Evolutionary conservation across 2,329 filamentous ascomycete genomes (phyloP).

Genomic region (Ceratocystis cubensis): DNA sequence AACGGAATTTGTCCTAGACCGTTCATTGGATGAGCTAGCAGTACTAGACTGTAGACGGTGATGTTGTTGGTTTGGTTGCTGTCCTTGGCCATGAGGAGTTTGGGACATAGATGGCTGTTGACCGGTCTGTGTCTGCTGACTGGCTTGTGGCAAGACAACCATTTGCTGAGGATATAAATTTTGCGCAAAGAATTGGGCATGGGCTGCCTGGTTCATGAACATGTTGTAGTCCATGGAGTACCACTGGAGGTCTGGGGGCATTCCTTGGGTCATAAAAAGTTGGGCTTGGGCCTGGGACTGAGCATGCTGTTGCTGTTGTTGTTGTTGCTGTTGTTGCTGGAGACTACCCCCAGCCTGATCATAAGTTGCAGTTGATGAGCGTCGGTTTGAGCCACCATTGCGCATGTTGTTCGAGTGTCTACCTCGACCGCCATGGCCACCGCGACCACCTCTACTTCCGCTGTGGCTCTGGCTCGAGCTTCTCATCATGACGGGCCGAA

Average conservation of each 20-base stretch:
- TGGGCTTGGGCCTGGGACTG: slow-evolving; percentile 7
- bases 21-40: slow-evolving; percentile 26
- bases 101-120: slow-evolving; percentile 1
- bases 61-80: slow-evolving; percentile 5
- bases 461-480: slow-evolving; percentile 49
- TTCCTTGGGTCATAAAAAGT: slow-evolving; percentile 23
- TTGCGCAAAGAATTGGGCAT: background rate
- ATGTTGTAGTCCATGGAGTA: slow-evolving; percentile 8
- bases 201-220: slow-evolving; percentile 5
- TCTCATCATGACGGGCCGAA: slow-evolving; percentile 43
- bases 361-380: slow-evolving; percentile 35
- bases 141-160: slow-evolving; percentile 1
- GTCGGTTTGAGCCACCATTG: slow-evolving; percentile 36
- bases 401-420: slow-evolving; percentile 34
- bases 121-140: background rate
- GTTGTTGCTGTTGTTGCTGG: slow-evolving; percentile 20
- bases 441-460: slow-evolving; percentile 32
- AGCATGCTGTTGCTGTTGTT: slow-evolving; percentile 6
- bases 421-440: slow-evolving; percentile 32
- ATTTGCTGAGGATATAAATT: slow-evolving; percentile 6
- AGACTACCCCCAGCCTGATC: slow-evolving; percentile 18
- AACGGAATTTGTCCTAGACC: slow-evolving; percentile 50
- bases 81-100: background rate
- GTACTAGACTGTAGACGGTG: slow-evolving; percentile 14
- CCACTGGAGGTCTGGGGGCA: background rate